phyloP scores from a whole-genome alignment of 495 filamentous ascomycete genomes.

The Tuber umbilicatum region DNA sequence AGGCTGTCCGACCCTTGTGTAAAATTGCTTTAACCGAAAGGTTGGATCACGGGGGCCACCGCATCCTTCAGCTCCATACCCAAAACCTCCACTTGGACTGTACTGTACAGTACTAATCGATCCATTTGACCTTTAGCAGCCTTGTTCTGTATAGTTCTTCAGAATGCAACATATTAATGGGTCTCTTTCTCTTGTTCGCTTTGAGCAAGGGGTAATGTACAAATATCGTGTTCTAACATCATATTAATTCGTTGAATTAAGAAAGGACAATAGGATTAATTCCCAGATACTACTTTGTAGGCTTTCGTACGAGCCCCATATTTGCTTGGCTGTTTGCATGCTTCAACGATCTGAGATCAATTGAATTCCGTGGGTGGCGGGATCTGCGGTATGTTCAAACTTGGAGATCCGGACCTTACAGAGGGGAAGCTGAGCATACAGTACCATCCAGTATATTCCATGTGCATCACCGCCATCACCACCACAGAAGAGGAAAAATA shows the following conservation, averaged over 20 bases:
- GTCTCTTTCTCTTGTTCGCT: background rate
- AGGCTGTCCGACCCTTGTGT: background rate
- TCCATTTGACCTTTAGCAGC: background rate
- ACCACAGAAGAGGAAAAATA: background rate
- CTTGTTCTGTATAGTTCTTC: background rate
- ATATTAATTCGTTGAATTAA: background rate
- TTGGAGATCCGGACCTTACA: background rate
- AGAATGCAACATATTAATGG: background rate
- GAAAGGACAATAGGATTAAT: background rate
- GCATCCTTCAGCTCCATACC: background rate
- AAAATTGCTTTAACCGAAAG: background rate
- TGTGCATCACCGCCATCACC: background rate
- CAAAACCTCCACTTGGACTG: background rate
- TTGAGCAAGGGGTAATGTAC: background rate
- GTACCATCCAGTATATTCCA: background rate
- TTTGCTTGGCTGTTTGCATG: background rate
- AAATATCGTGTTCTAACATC: background rate
- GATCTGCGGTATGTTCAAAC: slow-evolving; percentile 1
- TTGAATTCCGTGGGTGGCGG: background rate
- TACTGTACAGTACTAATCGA: background rate
- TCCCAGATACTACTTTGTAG: background rate
- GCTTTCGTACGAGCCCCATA: background rate
- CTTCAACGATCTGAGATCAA: background rate
- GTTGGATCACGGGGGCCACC: background rate
- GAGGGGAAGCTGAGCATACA: background rate